These are phyloP conservation scores for Fragaria iinumae DNA, from an alignment of 306 rosid genomes.

Conservation along the genomic window DNA sequence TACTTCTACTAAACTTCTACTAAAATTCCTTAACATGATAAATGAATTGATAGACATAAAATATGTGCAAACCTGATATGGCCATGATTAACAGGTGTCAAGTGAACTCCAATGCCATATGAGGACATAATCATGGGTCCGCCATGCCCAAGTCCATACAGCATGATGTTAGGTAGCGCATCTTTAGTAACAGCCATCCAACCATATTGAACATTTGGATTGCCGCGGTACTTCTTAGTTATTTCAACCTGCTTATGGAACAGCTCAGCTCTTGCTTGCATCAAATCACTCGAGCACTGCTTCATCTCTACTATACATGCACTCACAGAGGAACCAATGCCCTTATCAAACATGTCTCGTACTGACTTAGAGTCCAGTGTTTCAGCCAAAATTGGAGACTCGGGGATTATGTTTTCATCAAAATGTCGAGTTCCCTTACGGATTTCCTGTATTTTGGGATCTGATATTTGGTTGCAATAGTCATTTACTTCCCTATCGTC, in stretches of 20 bases:
- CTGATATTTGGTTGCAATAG: conserved; percentile 5
- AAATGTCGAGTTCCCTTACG: background rate
- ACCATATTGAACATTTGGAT: conserved; percentile 31
- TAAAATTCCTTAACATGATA: background rate
- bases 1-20: background rate
- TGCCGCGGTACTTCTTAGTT: conserved; percentile 22
- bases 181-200: conserved; percentile 30
- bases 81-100: conserved; percentile 21
- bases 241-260: conserved; percentile 31
- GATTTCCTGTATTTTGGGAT: conserved; percentile 8
- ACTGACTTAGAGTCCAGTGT: conserved; percentile 19
- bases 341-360: conserved; percentile 13
- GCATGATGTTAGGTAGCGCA: conserved; percentile 4
- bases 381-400: conserved; percentile 6
- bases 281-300: conserved; percentile 19
- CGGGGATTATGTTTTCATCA: conserved; percentile 7
- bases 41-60: background rate
- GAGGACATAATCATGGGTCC: conserved; percentile 12
- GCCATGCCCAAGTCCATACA: conserved; percentile 24
- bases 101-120: conserved; percentile 35
- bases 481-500: background rate
- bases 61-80: conserved; percentile 24
- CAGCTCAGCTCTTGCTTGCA: conserved; percentile 21
- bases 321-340: conserved; percentile 6
- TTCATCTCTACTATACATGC: conserved; percentile 19